Evolutionary conservation across 257 asterid genomes (phyloP).

Genomic region (Gentiana dahurica): DNA sequence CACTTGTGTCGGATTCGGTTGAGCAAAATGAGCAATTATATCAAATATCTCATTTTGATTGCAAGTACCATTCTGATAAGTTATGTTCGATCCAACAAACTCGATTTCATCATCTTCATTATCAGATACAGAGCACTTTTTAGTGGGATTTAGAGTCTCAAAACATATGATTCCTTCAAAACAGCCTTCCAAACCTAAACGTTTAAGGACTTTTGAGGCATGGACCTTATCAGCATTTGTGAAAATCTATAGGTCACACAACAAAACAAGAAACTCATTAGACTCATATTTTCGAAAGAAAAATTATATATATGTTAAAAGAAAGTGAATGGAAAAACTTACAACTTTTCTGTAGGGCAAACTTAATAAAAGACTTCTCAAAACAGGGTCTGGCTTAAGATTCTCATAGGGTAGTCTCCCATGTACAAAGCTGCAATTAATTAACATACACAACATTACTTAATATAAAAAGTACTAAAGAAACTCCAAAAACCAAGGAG

Average conservation of each 20-base stretch:
- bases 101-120: constrained; percentile 79
- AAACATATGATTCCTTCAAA: constrained; percentile 92
- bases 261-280: neutral
- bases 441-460: no score
- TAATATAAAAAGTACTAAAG: neutral
- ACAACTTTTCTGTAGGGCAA: constrained; percentile 78
- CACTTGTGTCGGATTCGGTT: constrained; percentile 32
- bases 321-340: constrained; percentile 14
- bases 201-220: constrained; percentile 53
- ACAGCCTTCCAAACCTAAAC: constrained; percentile 77
- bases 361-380: constrained; percentile 66
- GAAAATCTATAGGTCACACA: constrained; percentile 44
- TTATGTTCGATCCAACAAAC: constrained; percentile 38
- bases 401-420: constrained; percentile 96
- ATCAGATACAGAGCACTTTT: constrained; percentile 54
- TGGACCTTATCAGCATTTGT: constrained; percentile 90
- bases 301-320: no score
- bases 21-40: constrained; percentile 63
- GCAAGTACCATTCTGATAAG: constrained; percentile 9
- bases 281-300: no score
- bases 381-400: constrained; percentile 74
- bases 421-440: constrained; percentile 64
- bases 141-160: constrained; percentile 81
- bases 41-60: constrained; percentile 42
- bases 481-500: neutral